Evolutionary conservation across 192 early-diverging fungal genomes (phyloP), one percentile per base, ranked within the genome.

Genomic region (Spinellus fusiger): DNA sequence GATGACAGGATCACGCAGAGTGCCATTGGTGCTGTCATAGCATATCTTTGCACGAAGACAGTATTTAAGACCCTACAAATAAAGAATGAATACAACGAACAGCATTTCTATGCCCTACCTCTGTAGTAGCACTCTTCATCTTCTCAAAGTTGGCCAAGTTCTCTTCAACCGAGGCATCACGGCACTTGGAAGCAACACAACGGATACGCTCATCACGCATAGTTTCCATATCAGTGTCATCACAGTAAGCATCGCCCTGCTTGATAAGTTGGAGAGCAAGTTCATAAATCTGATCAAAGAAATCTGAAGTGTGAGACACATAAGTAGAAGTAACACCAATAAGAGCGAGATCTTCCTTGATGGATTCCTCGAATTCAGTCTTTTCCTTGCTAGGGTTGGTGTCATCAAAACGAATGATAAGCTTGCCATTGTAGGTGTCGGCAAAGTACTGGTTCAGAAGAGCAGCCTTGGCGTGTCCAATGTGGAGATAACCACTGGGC

Each of bases 381-480:
- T 92, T 94, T 77, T 99, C 97, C 77, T 99, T 99, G 49, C 68
- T 78, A 12, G 97, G 97, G 71, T 99, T 99, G 32, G 97, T 98
- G 74, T 99, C 96, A 73, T 99, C 97, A 56, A 99, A 98, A 22
- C 97, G 89, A 57, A 98, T 74, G 57, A 98, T 89, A 66, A 99
- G 63, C 69, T 91, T 93, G 59, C 97, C 97, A 48, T 90, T 81
- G 78, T 97, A 94, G 22, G 75, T 65, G 13, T 84, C 71, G 2
- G 97, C 97, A 86, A 99, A 90, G 81, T 95, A 90, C 69, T 99
- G 90, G 81, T 98, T 99, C 54, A 99, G 71, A 49, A 99, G 77
- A 12, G 93, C 97, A 32, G 97, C 97, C 83, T 99, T 99, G 54
- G 95, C 94, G 72, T 99, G 97, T 56, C 97, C 97, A 83, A 99